phyloP scores from a whole-genome alignment of 345 rosid genomes.

The Moricandia arvensis region DNA sequence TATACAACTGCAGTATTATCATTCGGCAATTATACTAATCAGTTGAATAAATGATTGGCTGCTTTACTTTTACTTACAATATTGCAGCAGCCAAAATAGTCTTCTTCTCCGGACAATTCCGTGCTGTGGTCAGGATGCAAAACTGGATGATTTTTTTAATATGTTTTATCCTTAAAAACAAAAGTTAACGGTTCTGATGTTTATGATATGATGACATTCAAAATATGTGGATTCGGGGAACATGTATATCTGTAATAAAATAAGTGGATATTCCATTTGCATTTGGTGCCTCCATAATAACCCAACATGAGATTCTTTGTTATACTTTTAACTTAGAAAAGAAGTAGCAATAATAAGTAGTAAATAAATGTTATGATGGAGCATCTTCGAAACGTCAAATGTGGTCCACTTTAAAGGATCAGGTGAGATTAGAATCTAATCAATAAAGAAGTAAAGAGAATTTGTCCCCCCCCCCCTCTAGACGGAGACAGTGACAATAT shows the following conservation, averaged over 20 bases:
- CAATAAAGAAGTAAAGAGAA: constrained; percentile 25
- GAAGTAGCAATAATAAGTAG: no score
- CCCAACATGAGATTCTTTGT: constrained; percentile 11
- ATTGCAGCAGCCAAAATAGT: constrained; percentile 23
- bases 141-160: neutral
- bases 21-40: neutral
- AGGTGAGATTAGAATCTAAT: constrained; percentile 36
- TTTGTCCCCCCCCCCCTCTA: constrained; percentile 25
- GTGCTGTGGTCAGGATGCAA: constrained; percentile 7
- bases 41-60: constrained; percentile 2
- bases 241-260: neutral
- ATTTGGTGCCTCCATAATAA: neutral
- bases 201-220: constrained; percentile 31
- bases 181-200: constrained; percentile 28
- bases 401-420: constrained; percentile 29
- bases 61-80: neutral
- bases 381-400: constrained; percentile 36
- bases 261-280: constrained; percentile 2
- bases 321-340: neutral
- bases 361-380: constrained; percentile 7
- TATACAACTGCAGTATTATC: no score
- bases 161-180: constrained; percentile 1
- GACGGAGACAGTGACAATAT: constrained; percentile 9
- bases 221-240: constrained; percentile 30
- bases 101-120: constrained; percentile 10